Percentiles rank a stretch among this genome's conserved stretches.
Conservation (phyloP, 2,329 filamentous ascomycete genomes). For the Colletotrichum sp. region DNA sequence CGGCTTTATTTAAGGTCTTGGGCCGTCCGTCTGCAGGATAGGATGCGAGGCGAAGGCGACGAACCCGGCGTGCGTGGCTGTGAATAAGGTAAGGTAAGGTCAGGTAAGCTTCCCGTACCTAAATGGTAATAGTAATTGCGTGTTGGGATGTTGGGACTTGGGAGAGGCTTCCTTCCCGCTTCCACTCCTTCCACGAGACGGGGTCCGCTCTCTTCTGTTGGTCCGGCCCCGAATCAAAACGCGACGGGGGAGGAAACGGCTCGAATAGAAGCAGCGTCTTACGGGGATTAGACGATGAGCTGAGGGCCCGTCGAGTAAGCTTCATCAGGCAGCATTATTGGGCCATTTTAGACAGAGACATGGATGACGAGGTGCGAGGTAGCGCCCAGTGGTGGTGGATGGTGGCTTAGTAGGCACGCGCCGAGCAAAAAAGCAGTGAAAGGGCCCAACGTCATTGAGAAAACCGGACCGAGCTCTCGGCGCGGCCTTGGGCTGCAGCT, state of each 20-base stretch:
- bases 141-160: background rate
- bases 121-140: background rate
- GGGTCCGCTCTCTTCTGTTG: background rate
- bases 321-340: background rate
- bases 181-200: background rate
- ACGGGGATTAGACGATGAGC: background rate
- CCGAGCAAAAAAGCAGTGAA: background rate
- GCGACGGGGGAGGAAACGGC: background rate
- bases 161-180: background rate
- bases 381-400: background rate
- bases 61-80: background rate
- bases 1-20: background rate
- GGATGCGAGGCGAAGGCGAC: background rate
- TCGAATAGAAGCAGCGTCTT: background rate
- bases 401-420: conserved; percentile 19
- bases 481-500: background rate
- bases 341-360: background rate
- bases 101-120: background rate
- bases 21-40: background rate
- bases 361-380: background rate
- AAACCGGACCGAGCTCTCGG: background rate
- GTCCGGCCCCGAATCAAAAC: background rate
- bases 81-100: background rate
- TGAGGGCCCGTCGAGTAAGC: background rate
- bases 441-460: conserved; percentile 7